These are phyloP conservation scores for Boletus fagicola DNA, from an alignment of 768 basidiomycete species.

Conservation along the genomic window DNA sequence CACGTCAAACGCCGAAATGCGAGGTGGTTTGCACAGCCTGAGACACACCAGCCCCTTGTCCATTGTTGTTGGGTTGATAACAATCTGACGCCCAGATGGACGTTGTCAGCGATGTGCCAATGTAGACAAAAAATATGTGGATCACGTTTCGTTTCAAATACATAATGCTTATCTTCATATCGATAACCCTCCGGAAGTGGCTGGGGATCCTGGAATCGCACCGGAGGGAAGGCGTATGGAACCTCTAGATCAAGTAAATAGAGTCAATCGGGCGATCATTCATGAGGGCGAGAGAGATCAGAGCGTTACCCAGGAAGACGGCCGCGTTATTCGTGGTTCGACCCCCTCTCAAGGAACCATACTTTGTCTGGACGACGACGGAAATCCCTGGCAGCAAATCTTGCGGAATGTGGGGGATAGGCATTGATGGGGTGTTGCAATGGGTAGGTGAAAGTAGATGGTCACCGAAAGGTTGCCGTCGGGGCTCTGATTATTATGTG, in stretches of 20 bases:
- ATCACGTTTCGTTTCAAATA: constrained; percentile 55
- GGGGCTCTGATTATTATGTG: background rate
- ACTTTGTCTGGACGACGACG: constrained; percentile 45
- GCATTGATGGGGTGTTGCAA: background rate
- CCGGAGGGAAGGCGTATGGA: constrained; percentile 66
- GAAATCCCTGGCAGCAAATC: constrained; percentile 3
- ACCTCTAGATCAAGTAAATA: constrained; percentile 45
- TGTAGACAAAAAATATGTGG: background rate
- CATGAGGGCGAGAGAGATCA: background rate
- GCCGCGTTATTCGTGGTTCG: constrained; percentile 58
- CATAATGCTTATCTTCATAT: constrained; percentile 62
- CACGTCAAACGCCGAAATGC: background rate
- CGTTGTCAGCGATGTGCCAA: background rate
- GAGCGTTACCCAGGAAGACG: constrained; percentile 56
- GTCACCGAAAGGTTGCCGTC: background rate
- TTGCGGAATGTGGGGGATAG: constrained; percentile 11
- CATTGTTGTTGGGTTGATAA: constrained; percentile 60
- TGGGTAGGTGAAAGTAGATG: background rate
- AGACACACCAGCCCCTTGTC: constrained; percentile 49
- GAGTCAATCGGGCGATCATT: background rate
- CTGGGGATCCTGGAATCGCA: constrained; percentile 61
- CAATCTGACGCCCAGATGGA: constrained; percentile 40
- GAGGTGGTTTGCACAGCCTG: background rate
- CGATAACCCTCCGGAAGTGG: constrained; percentile 51
- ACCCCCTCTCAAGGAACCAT: constrained; percentile 58